phyloP scores from a whole-genome alignment of 495 filamentous ascomycete species.

The Platismatia glauca region DNA sequence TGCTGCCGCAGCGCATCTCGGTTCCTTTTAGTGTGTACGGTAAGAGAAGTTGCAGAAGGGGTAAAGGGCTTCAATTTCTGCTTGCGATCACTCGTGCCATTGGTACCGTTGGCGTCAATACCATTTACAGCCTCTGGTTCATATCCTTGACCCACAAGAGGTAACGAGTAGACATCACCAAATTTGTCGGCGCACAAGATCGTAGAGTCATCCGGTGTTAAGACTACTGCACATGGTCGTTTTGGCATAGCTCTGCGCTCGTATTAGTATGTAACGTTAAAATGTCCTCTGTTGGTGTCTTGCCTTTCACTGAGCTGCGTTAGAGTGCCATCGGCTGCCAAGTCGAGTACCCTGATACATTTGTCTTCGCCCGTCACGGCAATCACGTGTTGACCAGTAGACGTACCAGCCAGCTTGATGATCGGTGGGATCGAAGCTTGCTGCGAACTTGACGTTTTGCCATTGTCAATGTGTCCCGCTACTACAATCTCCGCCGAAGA shows the following conservation, averaged over 20 bases:
- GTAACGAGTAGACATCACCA: conserved; percentile 88
- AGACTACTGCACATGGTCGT: conserved; percentile 62
- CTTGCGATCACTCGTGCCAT: neutral
- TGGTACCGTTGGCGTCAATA: neutral
- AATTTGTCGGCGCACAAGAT: conserved; percentile 89
- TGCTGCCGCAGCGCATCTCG: conserved; percentile 67
- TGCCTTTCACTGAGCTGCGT: conserved; percentile 66
- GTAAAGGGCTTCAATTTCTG: conserved; percentile 32
- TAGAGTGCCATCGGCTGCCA: conserved; percentile 51
- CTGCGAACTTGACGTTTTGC: conserved; percentile 25
- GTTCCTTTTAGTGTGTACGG: conserved; percentile 79
- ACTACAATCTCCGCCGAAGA: conserved; percentile 23
- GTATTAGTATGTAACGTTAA: conserved; percentile 14
- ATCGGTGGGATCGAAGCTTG: conserved; percentile 27
- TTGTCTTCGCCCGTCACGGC: conserved; percentile 85
- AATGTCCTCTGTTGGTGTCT: conserved; percentile 10
- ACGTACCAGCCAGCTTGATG: conserved; percentile 42
- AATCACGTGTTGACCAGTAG: conserved; percentile 57
- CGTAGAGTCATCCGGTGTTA: conserved; percentile 56
- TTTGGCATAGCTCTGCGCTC: conserved; percentile 71
- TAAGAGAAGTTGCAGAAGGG: conserved; percentile 59
- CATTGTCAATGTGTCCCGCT: conserved; percentile 20
- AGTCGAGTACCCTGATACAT: conserved; percentile 68
- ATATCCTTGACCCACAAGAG: conserved; percentile 42
- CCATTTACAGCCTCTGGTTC: conserved; percentile 2